These are phyloP conservation scores for Quercus engelmannii DNA, from an alignment of 306 rosid species.

Conservation along the genomic window DNA sequence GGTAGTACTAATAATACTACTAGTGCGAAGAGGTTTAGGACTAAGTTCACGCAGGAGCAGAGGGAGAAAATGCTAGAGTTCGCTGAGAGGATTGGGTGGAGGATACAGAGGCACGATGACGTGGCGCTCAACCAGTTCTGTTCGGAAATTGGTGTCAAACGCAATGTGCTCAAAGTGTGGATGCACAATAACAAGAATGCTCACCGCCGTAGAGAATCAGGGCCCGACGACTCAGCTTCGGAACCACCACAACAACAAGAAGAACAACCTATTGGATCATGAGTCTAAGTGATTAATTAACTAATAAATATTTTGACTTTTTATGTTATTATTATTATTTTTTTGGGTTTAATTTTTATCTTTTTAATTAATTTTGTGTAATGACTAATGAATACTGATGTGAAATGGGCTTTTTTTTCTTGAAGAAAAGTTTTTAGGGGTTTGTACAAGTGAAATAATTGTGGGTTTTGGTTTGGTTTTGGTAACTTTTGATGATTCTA, in stretches of 20 bases:
- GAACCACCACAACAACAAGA: background rate
- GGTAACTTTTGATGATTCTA: background rate
- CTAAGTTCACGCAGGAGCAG: slow-evolving; percentile 8
- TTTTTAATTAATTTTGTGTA: background rate
- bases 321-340: background rate
- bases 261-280: slow-evolving; percentile 1
- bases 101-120: slow-evolving; percentile 9
- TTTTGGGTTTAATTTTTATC: background rate
- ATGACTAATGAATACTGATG: background rate
- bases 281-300: too few species aligned
- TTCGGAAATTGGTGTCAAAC: background rate
- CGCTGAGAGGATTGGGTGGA: slow-evolving; percentile 9
- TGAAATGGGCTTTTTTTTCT: background rate
- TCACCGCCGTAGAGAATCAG: slow-evolving; percentile 17
- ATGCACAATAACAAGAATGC: slow-evolving; percentile 6
- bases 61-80: slow-evolving; percentile 8
- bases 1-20: background rate
- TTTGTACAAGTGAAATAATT: background rate
- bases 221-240: background rate
- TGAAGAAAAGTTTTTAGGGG: background rate
- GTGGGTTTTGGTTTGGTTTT: background rate
- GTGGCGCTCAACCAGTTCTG: slow-evolving; percentile 5
- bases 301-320: background rate
- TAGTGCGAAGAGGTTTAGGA: background rate
- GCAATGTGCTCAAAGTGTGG: slow-evolving; percentile 10